Evolutionary conservation across 495 filamentous ascomycete genomes (phyloP).

Genomic region (Cenococcum geophilum): DNA sequence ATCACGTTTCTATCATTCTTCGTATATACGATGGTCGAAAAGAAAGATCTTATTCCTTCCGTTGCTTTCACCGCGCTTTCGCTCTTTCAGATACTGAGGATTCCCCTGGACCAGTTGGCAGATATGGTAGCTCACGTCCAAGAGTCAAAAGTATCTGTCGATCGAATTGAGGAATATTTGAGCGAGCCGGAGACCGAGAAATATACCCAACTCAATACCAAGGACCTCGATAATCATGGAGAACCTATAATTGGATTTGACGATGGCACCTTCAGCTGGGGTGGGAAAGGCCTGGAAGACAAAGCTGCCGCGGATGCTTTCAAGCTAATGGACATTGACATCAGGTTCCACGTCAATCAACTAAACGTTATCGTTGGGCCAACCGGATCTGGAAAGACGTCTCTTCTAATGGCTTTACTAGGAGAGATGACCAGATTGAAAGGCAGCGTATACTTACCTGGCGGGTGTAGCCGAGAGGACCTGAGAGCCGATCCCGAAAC

Average conservation of each 20-base stretch:
- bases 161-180: constrained; percentile 92
- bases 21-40: constrained; percentile 84
- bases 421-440: constrained; percentile 91
- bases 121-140: constrained; percentile 99
- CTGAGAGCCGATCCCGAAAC: constrained; percentile 75
- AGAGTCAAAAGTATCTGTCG: constrained; percentile 93
- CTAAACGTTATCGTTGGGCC: constrained; percentile 89
- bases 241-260: constrained; percentile 73
- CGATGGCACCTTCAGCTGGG: constrained; percentile 84
- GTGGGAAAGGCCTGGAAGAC: constrained; percentile 56
- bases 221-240: constrained; percentile 53
- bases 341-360: constrained; percentile 69
- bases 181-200: constrained; percentile 95
- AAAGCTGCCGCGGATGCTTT: constrained; percentile 61
- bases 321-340: constrained; percentile 71
- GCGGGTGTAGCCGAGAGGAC: constrained; percentile 74
- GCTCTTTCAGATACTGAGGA: constrained; percentile 88
- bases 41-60: constrained; percentile 83
- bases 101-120: constrained; percentile 91
- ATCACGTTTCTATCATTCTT: constrained; percentile 97
- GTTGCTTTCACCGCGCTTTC: constrained; percentile 95
- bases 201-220: constrained; percentile 71
- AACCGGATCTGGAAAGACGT: constrained; percentile 93
- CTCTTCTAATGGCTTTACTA: constrained; percentile 88
- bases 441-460: constrained; percentile 77